phyloP scores from a whole-genome alignment of 768 basidiomycete genomes.

The Phanerochaete sordida region DNA sequence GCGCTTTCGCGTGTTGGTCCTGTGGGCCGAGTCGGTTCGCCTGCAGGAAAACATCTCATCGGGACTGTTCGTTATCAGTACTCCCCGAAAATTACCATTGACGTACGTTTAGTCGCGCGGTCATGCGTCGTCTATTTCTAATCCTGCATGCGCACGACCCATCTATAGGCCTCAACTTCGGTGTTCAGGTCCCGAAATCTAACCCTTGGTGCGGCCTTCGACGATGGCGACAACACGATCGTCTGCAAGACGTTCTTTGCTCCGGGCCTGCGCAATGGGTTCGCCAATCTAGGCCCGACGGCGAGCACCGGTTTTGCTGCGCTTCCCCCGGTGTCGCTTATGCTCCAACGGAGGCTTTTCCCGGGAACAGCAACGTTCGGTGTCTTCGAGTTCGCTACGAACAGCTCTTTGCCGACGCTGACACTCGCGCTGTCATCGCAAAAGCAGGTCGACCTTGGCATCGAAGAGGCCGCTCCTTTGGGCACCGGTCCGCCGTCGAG shows the following conservation, averaged over 20 bases:
- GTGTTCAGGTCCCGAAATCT: slow-evolving; percentile 33
- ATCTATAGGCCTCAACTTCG: slow-evolving; percentile 26
- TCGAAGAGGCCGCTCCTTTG: slow-evolving; percentile 11
- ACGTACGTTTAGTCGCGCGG: slow-evolving; percentile 24
- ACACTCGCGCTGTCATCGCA: slow-evolving; percentile 30
- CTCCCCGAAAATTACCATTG: slow-evolving; percentile 53
- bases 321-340: slow-evolving; percentile 40
- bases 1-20: background rate
- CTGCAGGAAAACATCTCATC: slow-evolving; percentile 30
- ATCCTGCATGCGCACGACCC: background rate
- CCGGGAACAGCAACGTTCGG: slow-evolving; percentile 45
- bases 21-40: background rate
- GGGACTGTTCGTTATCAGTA: slow-evolving; percentile 77
- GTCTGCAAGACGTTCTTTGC: slow-evolving; percentile 35
- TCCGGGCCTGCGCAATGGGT: slow-evolving; percentile 19
- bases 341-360: slow-evolving; percentile 50
- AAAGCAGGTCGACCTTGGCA: slow-evolving; percentile 29
- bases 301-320: slow-evolving; percentile 5
- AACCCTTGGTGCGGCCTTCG: slow-evolving; percentile 44
- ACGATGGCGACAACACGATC: slow-evolving; percentile 43
- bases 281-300: background rate
- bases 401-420: slow-evolving; percentile 39
- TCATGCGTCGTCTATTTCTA: background rate
- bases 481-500: slow-evolving; percentile 34
- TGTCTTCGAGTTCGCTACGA: slow-evolving; percentile 37